These are phyloP conservation scores for Penicillium soppii DNA, from an alignment of 495 filamentous ascomycete species.

Conservation along the genomic window DNA sequence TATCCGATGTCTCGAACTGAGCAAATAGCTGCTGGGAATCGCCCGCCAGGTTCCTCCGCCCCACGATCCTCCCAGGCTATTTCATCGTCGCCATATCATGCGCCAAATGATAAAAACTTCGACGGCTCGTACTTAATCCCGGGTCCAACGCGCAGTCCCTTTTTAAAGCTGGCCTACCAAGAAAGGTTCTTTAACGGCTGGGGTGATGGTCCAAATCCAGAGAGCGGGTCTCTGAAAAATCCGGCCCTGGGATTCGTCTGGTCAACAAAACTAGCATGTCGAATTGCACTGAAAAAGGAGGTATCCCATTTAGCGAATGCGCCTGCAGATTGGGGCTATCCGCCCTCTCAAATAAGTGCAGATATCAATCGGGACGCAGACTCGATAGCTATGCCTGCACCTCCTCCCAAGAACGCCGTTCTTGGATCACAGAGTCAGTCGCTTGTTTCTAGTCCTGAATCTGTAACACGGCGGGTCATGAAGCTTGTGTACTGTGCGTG, in stretches of 20 bases:
- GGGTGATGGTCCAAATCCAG: constrained; percentile 55
- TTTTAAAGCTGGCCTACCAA: constrained; percentile 79
- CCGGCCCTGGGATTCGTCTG: constrained; percentile 85
- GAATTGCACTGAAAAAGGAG: constrained; percentile 75
- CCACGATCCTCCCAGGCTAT: constrained; percentile 30
- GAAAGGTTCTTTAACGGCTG: constrained; percentile 93
- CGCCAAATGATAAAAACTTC: constrained; percentile 37
- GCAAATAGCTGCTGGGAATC: neutral
- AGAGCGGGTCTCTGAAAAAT: constrained; percentile 59
- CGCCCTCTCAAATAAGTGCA: neutral
- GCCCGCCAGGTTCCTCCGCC: neutral
- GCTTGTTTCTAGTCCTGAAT: constrained; percentile 18
- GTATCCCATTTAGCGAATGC: constrained; percentile 6
- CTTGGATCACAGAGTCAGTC: neutral
- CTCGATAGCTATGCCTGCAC: constrained; percentile 3
- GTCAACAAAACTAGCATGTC: constrained; percentile 80
- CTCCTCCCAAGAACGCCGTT: neutral
- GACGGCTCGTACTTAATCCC: constrained; percentile 42
- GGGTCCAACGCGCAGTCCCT: constrained; percentile 39
- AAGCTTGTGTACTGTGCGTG: constrained; percentile 81
- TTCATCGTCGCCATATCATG: constrained; percentile 29
- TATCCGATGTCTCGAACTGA: constrained; percentile 13
- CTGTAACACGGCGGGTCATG: constrained; percentile 55
- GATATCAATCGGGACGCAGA: neutral
- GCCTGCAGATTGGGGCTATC: neutral